Conservation (phyloP, 2,329 filamentous ascomycete species). For the Neophaeococcomyces aloes region DNA sequence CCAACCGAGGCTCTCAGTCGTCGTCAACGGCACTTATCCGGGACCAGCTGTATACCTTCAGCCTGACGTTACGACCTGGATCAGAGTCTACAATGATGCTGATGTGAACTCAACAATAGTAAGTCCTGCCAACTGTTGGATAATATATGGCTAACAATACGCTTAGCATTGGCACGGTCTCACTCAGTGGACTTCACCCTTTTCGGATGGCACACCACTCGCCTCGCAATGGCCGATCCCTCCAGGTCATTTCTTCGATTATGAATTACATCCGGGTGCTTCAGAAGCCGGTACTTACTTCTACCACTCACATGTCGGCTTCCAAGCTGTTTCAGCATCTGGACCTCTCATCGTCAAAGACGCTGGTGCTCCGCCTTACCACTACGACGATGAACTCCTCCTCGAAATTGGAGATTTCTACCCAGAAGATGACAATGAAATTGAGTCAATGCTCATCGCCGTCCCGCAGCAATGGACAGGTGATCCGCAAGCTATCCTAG, state of each 20-base stretch:
- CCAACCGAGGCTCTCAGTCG: constrained; percentile 35
- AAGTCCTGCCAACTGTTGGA: constrained; percentile 15
- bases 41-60: constrained; percentile 40
- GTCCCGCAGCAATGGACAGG: constrained; percentile 48
- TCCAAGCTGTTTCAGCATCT: constrained; percentile 49
- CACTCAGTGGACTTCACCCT: constrained; percentile 48
- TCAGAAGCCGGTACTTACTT: constrained; percentile 55
- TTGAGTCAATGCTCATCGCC: constrained; percentile 41
- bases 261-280: constrained; percentile 46
- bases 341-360: constrained; percentile 52
- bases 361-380: constrained; percentile 38
- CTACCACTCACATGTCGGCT: constrained; percentile 57
- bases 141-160: background rate
- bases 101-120: constrained; percentile 49
- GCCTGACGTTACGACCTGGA: constrained; percentile 42
- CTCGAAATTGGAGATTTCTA: constrained; percentile 50
- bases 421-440: constrained; percentile 40
- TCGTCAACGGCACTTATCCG: constrained; percentile 45
- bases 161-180: constrained; percentile 59
- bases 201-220: constrained; percentile 52
- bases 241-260: constrained; percentile 54
- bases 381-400: constrained; percentile 52
- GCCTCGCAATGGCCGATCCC: constrained; percentile 58
- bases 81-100: constrained; percentile 48
- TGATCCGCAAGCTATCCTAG: constrained; percentile 46